A percentile compares a stretch with the other conserved stretches of the same genome.
These are phyloP conservation scores for Fraxinus albicans DNA, from an alignment of 305 asterid genomes.

Conservation along the genomic window DNA sequence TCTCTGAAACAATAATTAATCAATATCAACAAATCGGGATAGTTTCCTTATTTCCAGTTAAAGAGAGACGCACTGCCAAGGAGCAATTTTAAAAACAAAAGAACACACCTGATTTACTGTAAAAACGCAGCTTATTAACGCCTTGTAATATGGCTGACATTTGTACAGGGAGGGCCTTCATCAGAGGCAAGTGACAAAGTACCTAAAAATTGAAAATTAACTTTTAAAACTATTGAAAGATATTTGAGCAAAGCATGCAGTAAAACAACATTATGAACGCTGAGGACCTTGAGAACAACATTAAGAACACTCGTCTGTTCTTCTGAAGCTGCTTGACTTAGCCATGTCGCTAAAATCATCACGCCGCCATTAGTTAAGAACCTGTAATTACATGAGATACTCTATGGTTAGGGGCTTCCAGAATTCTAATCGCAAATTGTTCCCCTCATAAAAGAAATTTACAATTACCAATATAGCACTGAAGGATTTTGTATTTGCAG, in stretches of 20 bases:
- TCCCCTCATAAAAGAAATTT: conserved; percentile 13
- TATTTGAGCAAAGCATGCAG: conserved; percentile 16
- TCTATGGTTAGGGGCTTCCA: not conserved
- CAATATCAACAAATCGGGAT: conserved; percentile 8
- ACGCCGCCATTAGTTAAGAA: conserved; percentile 83
- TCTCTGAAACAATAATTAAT: not conserved
- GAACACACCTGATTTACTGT: conserved; percentile 83
- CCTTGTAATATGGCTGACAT: conserved; percentile 94
- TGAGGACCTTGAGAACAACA: conserved; percentile 65
- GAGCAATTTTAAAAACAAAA: conserved; percentile 26
- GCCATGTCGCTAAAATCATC: conserved; percentile 91
- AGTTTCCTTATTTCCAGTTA: not conserved
- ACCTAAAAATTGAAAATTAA: conserved; percentile 48
- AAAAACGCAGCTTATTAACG: conserved; percentile 83
- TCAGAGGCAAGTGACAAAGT: conserved; percentile 80
- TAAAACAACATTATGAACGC: not conserved
- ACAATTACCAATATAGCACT: conserved; percentile 65
- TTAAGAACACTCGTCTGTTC: conserved; percentile 82
- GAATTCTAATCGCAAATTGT: conserved; percentile 15
- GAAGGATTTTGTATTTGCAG: conserved; percentile 65
- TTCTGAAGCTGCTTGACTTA: conserved; percentile 83
- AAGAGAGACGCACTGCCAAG: not conserved
- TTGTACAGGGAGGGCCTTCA: conserved; percentile 78
- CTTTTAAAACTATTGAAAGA: conserved; percentile 18
- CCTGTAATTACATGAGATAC: conserved; percentile 48